Conservation (phyloP, 2,329 filamentous ascomycete species). For the Coniochaeta ligniaria region DNA sequence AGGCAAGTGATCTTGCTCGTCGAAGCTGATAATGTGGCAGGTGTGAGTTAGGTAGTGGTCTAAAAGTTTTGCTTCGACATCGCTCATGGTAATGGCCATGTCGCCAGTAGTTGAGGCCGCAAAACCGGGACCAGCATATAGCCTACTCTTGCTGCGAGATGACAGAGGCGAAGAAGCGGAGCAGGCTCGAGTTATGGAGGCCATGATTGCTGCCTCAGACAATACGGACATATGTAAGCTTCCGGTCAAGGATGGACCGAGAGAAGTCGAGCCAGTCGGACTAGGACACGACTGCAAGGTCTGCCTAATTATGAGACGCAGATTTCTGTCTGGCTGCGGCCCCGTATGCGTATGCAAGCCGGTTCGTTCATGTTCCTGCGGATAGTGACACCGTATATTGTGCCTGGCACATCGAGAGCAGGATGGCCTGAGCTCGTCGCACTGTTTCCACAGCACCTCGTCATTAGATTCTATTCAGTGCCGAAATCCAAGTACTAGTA, state of each 20-base stretch:
- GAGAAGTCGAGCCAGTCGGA: background rate
- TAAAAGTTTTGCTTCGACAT: background rate
- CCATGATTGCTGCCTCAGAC: background rate
- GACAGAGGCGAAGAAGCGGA: background rate
- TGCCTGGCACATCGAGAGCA: background rate
- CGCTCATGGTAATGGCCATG: background rate
- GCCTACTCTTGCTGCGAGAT: background rate
- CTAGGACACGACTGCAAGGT: background rate
- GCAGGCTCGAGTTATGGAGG: background rate
- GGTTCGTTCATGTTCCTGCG: background rate
- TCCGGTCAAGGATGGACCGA: background rate
- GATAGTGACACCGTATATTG: background rate
- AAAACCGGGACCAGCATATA: background rate
- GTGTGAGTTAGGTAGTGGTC: background rate
- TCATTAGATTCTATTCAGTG: background rate
- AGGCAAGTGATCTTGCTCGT: background rate
- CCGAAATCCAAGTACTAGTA: background rate
- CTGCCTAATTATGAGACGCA: background rate
- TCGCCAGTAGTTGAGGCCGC: background rate
- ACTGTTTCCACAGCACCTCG: background rate
- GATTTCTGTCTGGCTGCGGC: background rate
- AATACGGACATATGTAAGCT: background rate
- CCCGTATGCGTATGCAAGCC: background rate
- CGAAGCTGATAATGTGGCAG: background rate
- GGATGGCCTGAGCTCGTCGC: background rate